These are phyloP conservation scores for Lepidopterella palustris DNA, from an alignment of 495 filamentous ascomycete species.

Conservation along the genomic window DNA sequence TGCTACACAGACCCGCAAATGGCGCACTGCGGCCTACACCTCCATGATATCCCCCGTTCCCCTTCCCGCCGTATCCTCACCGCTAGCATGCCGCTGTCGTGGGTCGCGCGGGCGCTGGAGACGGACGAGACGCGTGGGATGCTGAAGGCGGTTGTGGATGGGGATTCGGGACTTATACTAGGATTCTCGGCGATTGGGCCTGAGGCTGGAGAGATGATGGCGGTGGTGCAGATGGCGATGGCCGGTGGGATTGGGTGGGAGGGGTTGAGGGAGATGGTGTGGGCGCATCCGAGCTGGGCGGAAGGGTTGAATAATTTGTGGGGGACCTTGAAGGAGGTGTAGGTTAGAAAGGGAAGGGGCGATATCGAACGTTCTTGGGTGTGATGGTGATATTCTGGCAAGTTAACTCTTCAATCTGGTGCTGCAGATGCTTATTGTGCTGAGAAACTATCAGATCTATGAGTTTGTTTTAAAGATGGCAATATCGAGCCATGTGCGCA, in stretches of 20 bases:
- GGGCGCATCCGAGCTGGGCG: conserved; percentile 46
- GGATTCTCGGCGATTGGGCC: conserved; percentile 46
- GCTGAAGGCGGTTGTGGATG: conserved; percentile 48
- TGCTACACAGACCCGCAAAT: conserved; percentile 50
- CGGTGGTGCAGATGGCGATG: conserved; percentile 47
- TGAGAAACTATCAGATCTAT: too few species aligned
- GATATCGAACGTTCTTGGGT: neutral
- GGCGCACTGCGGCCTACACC: conserved; percentile 44
- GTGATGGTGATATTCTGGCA: too few species aligned
- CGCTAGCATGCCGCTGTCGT: conserved; percentile 47
- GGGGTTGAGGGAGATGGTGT: conserved; percentile 41
- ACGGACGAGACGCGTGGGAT: conserved; percentile 45
- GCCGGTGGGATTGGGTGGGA: conserved; percentile 40
- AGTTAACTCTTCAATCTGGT: too few species aligned
- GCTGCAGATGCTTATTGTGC: too few species aligned
- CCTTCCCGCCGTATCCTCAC: conserved; percentile 31
- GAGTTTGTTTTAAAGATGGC: too few species aligned
- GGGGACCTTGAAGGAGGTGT: conserved; percentile 26
- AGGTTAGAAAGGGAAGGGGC: conserved; percentile 12
- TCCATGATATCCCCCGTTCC: conserved; percentile 27
- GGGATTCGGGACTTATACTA: conserved; percentile 40
- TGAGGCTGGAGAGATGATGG: conserved; percentile 52
- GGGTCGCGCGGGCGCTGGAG: conserved; percentile 47
- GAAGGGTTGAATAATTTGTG: conserved; percentile 49
- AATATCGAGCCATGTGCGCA: too few species aligned